Percentiles rank a stretch among this genome's conserved stretches.
Conservation (phyloP, 805 yeast genomes). For the Alloascoidea africana region DNA sequence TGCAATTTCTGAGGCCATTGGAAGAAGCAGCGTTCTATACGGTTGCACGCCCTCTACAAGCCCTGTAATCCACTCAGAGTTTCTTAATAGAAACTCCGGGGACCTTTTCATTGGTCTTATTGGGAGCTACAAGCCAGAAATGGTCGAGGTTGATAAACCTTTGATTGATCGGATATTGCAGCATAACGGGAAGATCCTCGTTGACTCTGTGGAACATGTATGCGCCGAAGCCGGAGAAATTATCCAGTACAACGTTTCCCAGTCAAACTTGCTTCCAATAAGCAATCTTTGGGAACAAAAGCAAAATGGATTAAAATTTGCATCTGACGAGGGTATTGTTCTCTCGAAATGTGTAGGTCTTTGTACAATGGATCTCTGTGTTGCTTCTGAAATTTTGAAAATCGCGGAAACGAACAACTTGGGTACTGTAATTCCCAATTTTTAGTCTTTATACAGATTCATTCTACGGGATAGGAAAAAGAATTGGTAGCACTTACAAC, state of each 20-base stretch:
- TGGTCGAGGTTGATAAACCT: conserved; percentile 42
- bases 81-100: conserved; percentile 12
- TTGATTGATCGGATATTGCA: conserved; percentile 21
- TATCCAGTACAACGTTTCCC: conserved; percentile 25
- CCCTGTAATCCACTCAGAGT: not conserved
- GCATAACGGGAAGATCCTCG: conserved; percentile 29
- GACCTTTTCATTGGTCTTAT: conserved; percentile 36
- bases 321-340: not conserved
- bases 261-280: not conserved
- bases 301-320: not conserved
- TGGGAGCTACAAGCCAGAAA: conserved; percentile 54
- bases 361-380: not conserved
- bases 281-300: not conserved
- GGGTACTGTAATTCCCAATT: not conserved
- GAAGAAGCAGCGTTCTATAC: not conserved
- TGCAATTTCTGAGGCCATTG: not conserved
- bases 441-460: not conserved
- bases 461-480: too few relatives aligned
- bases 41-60: not conserved
- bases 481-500: too few relatives aligned
- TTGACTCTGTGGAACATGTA: conserved; percentile 44
- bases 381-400: not conserved
- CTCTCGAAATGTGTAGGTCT: not conserved
- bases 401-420: not conserved
- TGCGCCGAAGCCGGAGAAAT: conserved; percentile 52